Base-by-base conservation (phyloP, 805 yeast species). In the Candida nitratophila region DNA sequence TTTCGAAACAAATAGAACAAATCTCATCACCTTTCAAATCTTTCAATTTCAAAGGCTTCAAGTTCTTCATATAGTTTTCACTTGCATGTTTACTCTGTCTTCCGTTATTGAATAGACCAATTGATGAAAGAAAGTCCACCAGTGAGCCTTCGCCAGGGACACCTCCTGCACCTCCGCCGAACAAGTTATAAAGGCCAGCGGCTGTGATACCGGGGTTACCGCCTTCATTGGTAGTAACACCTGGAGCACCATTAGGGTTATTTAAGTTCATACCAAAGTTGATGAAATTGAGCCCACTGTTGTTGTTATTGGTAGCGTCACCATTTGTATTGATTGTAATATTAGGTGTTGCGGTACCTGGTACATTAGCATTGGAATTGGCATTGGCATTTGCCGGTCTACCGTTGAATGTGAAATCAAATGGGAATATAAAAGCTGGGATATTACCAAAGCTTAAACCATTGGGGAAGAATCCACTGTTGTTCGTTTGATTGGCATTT, bases 1-100 rank as follows among this genome's bases (percentile, higher is more conserved):
- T 50, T 22, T 73, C 77, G 48, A 67, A 69, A 51, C 77, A 73
- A 36, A 73, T 73, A 7, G 74, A 51, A 49, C 76, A 70, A 2
- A 44, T 49, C 19, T 60, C 50, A 17, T 66, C 69, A n/a, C 52
- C 34, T 27, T 55, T 17, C 9, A 68, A 45, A 3, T 56, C 52
- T 15, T 49, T 35, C 19, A 60, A 42, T 12, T 53, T 56, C 21
- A 65, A 52, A 7, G 56, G 52, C 45, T 55, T 50, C 45, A 69
- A 47, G 15, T 59, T 53, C 11, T 56, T 55, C 21, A 69, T 52
- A 11, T 70, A 71, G 10, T 51, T 50, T 43, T 56, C 47, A 11
- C 64, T 51, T 11, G 65, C 65, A 37, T 54, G 51, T 41, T 55
- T 48, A 45, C 51, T 40, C 40, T 47, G 50, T 40, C 46, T 49